phyloP scores from a whole-genome alignment of 257 asterid species.

The Solanum chaucha region DNA sequence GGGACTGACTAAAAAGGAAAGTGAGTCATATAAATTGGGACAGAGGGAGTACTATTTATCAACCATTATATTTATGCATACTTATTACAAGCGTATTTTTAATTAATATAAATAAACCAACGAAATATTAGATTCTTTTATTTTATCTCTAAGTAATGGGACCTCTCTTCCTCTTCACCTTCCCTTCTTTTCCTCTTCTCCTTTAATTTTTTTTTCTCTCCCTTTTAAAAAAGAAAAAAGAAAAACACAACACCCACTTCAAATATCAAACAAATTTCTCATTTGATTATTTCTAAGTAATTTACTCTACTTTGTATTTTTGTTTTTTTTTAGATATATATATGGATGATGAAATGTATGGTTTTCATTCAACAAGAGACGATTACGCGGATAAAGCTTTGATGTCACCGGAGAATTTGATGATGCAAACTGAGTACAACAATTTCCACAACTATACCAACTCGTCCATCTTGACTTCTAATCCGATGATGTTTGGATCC shows the following conservation, averaged over 20 bases:
- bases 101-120: no score
- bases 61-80: not conserved
- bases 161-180: slow-evolving; percentile 4
- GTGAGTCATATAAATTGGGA: no score
- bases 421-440: slow-evolving; percentile 20
- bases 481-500: slow-evolving; percentile 12
- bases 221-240: not conserved
- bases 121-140: not conserved
- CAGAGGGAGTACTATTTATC: no score
- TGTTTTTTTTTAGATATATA: not conserved
- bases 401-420: slow-evolving; percentile 40
- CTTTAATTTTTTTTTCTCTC: not conserved
- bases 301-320: not conserved
- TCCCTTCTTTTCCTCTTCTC: not conserved
- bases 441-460: slow-evolving; percentile 7
- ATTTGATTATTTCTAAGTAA: not conserved
- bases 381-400: slow-evolving; percentile 32
- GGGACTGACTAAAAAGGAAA: no score
- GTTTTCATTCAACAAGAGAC: slow-evolving; percentile 8
- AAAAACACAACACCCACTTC: not conserved
- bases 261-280: not conserved
- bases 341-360: slow-evolving; percentile 39
- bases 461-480: not conserved
- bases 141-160: slow-evolving; percentile 4
- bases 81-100: no score